Conservation (phyloP, 495 filamentous ascomycete genomes). For the Diplogelasinospora grovesii region DNA sequence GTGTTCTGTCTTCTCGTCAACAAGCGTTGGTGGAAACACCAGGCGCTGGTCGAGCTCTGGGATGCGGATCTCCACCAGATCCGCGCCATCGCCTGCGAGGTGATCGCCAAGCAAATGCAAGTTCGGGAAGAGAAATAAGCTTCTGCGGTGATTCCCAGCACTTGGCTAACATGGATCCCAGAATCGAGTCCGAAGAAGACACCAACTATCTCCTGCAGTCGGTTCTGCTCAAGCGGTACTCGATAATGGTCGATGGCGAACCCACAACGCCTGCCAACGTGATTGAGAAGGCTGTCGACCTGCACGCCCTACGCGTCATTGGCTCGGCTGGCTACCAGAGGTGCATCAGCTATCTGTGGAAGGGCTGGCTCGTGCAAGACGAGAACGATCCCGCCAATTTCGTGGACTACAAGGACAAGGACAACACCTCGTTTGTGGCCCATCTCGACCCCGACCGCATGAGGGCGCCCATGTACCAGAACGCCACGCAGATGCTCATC, state of each 20-base stretch:
- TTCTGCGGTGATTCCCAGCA: neutral
- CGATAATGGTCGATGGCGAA: conserved; percentile 64
- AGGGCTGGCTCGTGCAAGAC: conserved; percentile 92
- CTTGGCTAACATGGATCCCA: conserved; percentile 14
- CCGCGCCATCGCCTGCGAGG: conserved; percentile 79
- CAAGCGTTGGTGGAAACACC: conserved; percentile 83
- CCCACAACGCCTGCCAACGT: conserved; percentile 74
- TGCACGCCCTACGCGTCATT: conserved; percentile 83
- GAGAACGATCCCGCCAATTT: conserved; percentile 82
- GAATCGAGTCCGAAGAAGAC: conserved; percentile 78
- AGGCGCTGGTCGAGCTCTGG: conserved; percentile 78
- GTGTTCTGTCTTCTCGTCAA: conserved; percentile 80
- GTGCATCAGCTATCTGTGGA: conserved; percentile 87
- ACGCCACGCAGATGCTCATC: conserved; percentile 72
- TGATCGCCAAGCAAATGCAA: conserved; percentile 86
- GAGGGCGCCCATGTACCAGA: conserved; percentile 88
- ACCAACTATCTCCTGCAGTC: conserved; percentile 68
- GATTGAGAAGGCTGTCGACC: conserved; percentile 83
- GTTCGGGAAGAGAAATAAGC: too few species aligned
- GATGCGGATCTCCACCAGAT: conserved; percentile 78
- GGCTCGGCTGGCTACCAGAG: conserved; percentile 90
- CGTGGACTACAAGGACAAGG: conserved; percentile 71
- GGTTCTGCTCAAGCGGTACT: conserved; percentile 86
- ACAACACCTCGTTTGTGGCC: conserved; percentile 62
- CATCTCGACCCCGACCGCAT: conserved; percentile 93